A percentile compares a stretch with the other conserved stretches of the same genome.
phyloP scores from a whole-genome alignment of 225 moss, liverwort and hornwort species.

The Sphagnum contortum region DNA sequence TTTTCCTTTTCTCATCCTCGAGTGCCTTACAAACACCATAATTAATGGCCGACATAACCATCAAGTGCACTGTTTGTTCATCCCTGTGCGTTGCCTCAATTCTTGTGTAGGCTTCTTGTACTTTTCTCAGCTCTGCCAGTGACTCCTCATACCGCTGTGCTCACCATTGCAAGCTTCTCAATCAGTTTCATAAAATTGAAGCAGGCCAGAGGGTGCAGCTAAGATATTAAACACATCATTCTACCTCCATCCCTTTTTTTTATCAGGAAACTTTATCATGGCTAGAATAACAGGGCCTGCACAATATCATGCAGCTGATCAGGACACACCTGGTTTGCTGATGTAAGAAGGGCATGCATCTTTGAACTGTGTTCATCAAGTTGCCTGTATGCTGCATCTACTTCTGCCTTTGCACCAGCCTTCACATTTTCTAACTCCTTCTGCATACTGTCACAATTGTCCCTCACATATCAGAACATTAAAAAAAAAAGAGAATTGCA shows the following conservation, averaged over 20 bases:
- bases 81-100: conserved; percentile 30
- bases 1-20: conserved; percentile 66
- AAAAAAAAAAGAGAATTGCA: too few species aligned
- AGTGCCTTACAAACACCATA: conserved; percentile 57
- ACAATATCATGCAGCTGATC: too few species aligned
- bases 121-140: conserved; percentile 26
- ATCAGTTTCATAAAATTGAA: not conserved
- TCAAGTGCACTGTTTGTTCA: conserved; percentile 37
- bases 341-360: conserved; percentile 18
- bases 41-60: conserved; percentile 66
- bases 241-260: too few species aligned
- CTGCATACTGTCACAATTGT: conserved; percentile 30
- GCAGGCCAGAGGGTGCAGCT: not conserved
- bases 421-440: conserved; percentile 23
- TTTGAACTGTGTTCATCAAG: conserved; percentile 17
- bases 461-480: too few species aligned
- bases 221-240: too few species aligned
- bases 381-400: conserved; percentile 13
- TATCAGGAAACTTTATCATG: too few species aligned
- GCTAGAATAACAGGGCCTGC: too few species aligned
- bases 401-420: conserved; percentile 13
- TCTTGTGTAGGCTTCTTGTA: conserved; percentile 37
- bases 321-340: conserved; percentile 26
- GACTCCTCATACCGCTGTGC: conserved; percentile 48
- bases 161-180: not conserved